These are phyloP conservation scores for Boechera stricta DNA, from an alignment of 345 rosid species.

Conservation along the genomic window DNA sequence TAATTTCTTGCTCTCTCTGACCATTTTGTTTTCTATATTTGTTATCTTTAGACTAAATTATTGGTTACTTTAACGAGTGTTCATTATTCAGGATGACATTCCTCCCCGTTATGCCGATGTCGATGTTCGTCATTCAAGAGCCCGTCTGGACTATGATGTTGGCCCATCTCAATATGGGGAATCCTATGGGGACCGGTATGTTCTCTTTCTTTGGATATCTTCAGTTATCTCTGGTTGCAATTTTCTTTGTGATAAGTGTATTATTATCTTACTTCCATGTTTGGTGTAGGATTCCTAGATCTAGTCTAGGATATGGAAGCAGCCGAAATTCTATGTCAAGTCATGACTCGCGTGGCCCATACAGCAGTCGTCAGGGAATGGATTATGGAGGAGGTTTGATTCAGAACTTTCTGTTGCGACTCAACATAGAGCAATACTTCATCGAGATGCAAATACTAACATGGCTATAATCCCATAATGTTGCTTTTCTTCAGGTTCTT, in stretches of 20 bases:
- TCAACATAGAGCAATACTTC: conserved; percentile 20
- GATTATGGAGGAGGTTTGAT: conserved; percentile 76
- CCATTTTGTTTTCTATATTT: conserved; percentile 8
- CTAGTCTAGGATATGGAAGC: conserved; percentile 77
- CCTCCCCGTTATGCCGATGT: conserved; percentile 85
- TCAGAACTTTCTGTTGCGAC: conserved; percentile 31
- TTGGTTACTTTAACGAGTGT: conserved; percentile 6
- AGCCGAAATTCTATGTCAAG: conserved; percentile 77
- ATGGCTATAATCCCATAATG: conserved; percentile 23
- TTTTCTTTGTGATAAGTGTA: not conserved
- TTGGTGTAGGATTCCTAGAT: conserved; percentile 74
- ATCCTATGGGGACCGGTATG: conserved; percentile 83
- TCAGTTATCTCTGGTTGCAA: not conserved
- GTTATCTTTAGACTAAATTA: not conserved
- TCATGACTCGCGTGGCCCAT: conserved; percentile 84
- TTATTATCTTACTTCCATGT: conserved; percentile 24
- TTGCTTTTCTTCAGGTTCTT: conserved; percentile 68
- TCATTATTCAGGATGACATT: conserved; percentile 68
- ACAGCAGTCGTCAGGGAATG: conserved; percentile 79
- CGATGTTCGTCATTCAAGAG: conserved; percentile 76
- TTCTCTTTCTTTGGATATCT: conserved; percentile 9
- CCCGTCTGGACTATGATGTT: conserved; percentile 87
- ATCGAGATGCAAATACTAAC: not conserved
- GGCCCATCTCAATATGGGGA: conserved; percentile 79
- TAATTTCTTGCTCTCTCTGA: conserved; percentile 39